phyloP scores from a whole-genome alignment of 2,329 filamentous ascomycete genomes.

The Diaporthe sp. region DNA sequence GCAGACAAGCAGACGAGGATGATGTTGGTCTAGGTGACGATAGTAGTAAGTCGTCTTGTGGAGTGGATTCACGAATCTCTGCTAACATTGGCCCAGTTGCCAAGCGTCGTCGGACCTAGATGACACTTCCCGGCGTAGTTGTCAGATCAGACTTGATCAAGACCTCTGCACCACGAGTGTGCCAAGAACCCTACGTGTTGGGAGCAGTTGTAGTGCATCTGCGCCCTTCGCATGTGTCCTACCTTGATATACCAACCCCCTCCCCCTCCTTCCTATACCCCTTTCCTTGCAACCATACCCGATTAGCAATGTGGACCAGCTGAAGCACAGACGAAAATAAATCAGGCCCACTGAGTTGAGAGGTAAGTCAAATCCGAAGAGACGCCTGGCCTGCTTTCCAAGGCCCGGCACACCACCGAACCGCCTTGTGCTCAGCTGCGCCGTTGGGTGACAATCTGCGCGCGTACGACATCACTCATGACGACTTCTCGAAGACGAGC shows the following conservation, averaged over 20 bases:
- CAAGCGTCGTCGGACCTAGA: constrained; percentile 61
- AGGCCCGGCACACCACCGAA: background rate
- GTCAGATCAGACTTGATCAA: constrained; percentile 43
- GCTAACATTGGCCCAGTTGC: constrained; percentile 52
- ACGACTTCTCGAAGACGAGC: background rate
- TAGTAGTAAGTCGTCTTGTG: constrained; percentile 41
- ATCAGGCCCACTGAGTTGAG: background rate
- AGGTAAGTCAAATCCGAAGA: constrained; percentile 31
- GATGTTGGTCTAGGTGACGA: constrained; percentile 50
- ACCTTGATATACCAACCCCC: background rate
- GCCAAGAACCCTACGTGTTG: background rate
- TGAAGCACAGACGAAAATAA: constrained; percentile 21
- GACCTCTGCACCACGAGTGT: constrained; percentile 37
- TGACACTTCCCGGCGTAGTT: constrained; percentile 30
- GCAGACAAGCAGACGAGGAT: constrained; percentile 44
- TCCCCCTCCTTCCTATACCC: background rate
- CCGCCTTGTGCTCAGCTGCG: constrained; percentile 1
- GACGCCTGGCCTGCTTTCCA: background rate
- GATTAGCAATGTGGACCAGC: constrained; percentile 16
- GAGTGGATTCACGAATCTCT: background rate
- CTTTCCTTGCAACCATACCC: background rate
- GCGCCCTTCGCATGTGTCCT: constrained; percentile 9
- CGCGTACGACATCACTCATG: constrained; percentile 16
- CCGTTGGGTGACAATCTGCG: background rate
- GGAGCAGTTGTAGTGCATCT: constrained; percentile 37